Evolutionary conservation across 257 asterid species (phyloP).

Genomic region (Solanum tacnaense): DNA sequence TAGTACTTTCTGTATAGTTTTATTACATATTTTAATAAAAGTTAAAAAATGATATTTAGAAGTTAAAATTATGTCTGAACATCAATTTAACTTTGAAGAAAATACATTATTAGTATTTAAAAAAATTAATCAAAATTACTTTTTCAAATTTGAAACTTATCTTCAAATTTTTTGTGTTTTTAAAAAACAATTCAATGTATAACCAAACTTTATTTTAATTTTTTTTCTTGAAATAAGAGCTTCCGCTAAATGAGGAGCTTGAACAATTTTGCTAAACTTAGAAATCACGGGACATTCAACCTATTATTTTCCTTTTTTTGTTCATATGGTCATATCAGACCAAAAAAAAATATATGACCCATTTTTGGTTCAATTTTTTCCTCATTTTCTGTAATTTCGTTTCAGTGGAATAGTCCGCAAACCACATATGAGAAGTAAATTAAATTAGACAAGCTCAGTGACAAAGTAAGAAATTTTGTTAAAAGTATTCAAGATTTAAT

Average conservation of each 20-base stretch:
- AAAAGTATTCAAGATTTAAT: too few relatives aligned
- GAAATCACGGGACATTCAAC: background rate
- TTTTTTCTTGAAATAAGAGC: background rate
- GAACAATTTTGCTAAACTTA: background rate
- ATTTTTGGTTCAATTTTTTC: background rate
- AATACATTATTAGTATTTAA: background rate
- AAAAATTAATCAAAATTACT: background rate
- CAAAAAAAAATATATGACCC: background rate
- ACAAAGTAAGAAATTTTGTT: background rate
- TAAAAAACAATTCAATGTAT: background rate
- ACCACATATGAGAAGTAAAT: rapidly evolving
- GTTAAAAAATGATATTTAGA: background rate
- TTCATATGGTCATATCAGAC: background rate
- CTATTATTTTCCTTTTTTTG: background rate
- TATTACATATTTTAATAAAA: background rate
- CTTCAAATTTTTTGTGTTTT: background rate
- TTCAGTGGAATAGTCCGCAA: rapidly evolving
- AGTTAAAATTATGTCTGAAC: background rate
- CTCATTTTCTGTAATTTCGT: background rate
- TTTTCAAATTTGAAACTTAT: background rate
- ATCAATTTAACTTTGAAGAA: background rate
- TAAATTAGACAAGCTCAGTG: background rate
- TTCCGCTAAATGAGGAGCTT: slow-evolving; percentile 19
- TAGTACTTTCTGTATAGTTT: too few relatives aligned
- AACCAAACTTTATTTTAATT: background rate